Base-by-base conservation (phyloP, 768 basidiomycete species). In the Russula vinacea region DNA sequence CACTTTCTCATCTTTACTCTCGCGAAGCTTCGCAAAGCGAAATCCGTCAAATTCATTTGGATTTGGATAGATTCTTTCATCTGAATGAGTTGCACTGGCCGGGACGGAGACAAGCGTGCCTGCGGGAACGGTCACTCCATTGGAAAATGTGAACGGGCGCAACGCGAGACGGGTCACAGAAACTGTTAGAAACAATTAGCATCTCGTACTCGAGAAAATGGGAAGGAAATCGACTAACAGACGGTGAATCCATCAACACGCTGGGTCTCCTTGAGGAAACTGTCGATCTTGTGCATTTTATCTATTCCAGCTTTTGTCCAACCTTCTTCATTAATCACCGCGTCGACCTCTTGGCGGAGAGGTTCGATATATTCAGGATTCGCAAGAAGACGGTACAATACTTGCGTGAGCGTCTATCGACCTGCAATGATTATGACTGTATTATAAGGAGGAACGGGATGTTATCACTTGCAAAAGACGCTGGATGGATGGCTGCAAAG, bases 31-130 rank as follows among this genome's bases (percentile, higher is more conserved):
- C 26, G 73, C 64, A 68, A 80, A 82, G 17, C 80, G 73, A 59
- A 78, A 78, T 1, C 78, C 74, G 32, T 79, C 73, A 49, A 81
- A 81, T 50, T 33, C 61, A 14, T 73, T 67, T 0, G 84, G 72
- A 55, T 80, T 74, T 22, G 72, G 63, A 67, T 83, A 86, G 22
- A 73, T 68, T 17, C 71, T 72, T 24, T 73, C 73, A 63, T 83
- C 78, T n/a, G 71, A 71, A 62, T 79, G 78, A 70, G 77, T 70
- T 22, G 74, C 65, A 26, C 65, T 58, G 8, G 72, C 62, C 9
- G 76, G 75, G 9, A 75, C 71, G 17, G 71, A 68, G 22, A 81
- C 68, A 29, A 73, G 69, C 19, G 74, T 76, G 58, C 82, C 82
- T 3, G 67, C 67, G 19, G 79, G 79, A 49, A 77, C 64, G 33